Evolutionary conservation across 2,329 filamentous ascomycete genomes (phyloP), one percentile per base, ranked within the genome.

Genomic region (Talaromyces verruculosus): DNA sequence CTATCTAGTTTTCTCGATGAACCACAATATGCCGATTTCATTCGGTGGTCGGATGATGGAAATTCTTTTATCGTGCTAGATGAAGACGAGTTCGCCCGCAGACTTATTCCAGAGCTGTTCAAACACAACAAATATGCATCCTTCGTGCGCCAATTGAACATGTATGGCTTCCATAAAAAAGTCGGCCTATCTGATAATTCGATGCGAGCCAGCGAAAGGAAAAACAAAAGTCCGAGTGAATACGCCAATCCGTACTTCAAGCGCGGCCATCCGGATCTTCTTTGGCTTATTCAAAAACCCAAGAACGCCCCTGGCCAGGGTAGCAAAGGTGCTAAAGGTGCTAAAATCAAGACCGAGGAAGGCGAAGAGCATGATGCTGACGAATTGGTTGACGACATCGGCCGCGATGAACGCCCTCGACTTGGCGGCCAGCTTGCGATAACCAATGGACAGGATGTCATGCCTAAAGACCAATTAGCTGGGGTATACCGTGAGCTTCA

Each of bases 191-290:
- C 93, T 3, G 95, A 99, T 78, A 97, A 97, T 75, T 97, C 93
- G 0, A 96, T 99, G 91, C 91, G 95, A 71, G 93, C 96, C 5
- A 97, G 93, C 75, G 95, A 98, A 80, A 89, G 93, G 68, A 97
- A 97, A 77, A 94, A 94, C 76, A 99, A 99, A 81, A 97, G 93
- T 66, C 95, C 95, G 0, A 98, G 93, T 84, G 95, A 98, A 83
- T 99, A 99, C 77, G 93, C 91, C 71, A 97, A 99, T 77, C 92
- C 92, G 10, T 99, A 93, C 80, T 99, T 99, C 80, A 91, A 93
- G 72, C 91, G 93, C 55, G 94, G 93, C 4, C 90, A 96, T 70
- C 93, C 93, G 3, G 96, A 97, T 76, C 82, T 99, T 58, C 83
- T 97, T 4, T 98, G 94, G 94, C 84, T 98, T 65, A 97, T 98